Base-by-base conservation (phyloP, 108 stramenopile species). In the Discostella pseudostelligera region DNA sequence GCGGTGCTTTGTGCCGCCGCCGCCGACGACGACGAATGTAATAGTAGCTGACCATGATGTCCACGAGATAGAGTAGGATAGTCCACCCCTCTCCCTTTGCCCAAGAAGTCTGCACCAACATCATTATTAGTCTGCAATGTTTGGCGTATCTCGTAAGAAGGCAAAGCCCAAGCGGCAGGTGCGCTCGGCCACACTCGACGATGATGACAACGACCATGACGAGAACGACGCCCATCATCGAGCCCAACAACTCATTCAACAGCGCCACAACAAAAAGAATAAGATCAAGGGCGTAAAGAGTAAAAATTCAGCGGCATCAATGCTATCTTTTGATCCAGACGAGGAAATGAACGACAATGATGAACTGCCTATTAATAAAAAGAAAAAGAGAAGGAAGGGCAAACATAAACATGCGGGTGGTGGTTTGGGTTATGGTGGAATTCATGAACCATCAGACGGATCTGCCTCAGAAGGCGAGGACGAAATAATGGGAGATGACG, bases 251-350 rank as follows among this genome's bases (percentile, higher is more conserved):
- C 61, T 28, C 11, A 9, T 28, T 29, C 40, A 46, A 22, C 44
- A 42, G n/a, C 48, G 16, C 58, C 44, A 25, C 40, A 37, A 28
- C 20, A 40, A 29, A 17, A 58, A 62, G 46, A 65, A 39, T 58
- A 25, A 45, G 54, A 24, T 56, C 19, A 48, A 36, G 40, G 16
- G 43, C 24, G 51, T 21, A 44, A 71, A 61, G 28, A 28, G 49
- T 13, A 70, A 70, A 37, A 43, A 67, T 7, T 16, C 40, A 36
- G 25, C 39, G 40, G 55, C 69, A 29, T 12, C 62, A 10, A 51
- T 65, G 45, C 35, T 78, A 13, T 79, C 80, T 7, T 81, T 84
- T 54, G 76, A 77, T 65, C 62, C 74, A 35, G 46, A 78, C 0
- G 73, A 62, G 0, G 67, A 44, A 9, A 59, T 39, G 19, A 59